Percentiles rank a stretch among this genome's conserved stretches.
These are phyloP conservation scores for Mercurialis annua DNA, from an alignment of 345 rosid species.

Conservation along the genomic window DNA sequence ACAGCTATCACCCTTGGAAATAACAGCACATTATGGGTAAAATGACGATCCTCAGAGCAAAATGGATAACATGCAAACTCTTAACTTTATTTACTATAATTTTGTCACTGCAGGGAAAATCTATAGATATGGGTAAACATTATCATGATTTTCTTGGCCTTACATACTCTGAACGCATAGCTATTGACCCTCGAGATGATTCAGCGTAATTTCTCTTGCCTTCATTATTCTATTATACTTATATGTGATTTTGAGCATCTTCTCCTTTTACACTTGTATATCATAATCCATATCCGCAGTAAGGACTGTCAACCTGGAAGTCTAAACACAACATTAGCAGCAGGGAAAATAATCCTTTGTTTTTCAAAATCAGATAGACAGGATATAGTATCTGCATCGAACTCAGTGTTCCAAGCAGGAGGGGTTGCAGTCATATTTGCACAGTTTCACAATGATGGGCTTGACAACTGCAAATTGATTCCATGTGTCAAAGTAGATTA, in stretches of 20 bases:
- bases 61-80: background rate
- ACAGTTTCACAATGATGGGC: constrained; percentile 27
- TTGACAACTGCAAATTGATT: constrained; percentile 22
- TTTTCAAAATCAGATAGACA: constrained; percentile 25
- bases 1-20: constrained; percentile 12
- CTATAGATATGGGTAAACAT: constrained; percentile 18
- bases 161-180: constrained; percentile 40
- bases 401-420: constrained; percentile 32
- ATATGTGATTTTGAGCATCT: background rate
- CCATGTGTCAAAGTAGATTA: constrained; percentile 45
- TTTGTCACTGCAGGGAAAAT: constrained; percentile 27
- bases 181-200: constrained; percentile 12
- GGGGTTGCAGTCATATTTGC: constrained; percentile 44
- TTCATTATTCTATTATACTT: background rate
- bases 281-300: constrained; percentile 16
- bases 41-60: background rate
- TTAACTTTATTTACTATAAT: background rate
- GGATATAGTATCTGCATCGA: constrained; percentile 24
- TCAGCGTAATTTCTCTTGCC: constrained; percentile 16
- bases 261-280: background rate
- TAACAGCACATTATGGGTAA: constrained; percentile 35
- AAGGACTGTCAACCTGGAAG: constrained; percentile 31
- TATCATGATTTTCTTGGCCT: constrained; percentile 26
- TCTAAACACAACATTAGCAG: constrained; percentile 38
- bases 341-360: constrained; percentile 43